Evolutionary conservation across 148 eudicot genomes (phyloP).

Genomic region (Mesembryanthemum crystallinum): DNA sequence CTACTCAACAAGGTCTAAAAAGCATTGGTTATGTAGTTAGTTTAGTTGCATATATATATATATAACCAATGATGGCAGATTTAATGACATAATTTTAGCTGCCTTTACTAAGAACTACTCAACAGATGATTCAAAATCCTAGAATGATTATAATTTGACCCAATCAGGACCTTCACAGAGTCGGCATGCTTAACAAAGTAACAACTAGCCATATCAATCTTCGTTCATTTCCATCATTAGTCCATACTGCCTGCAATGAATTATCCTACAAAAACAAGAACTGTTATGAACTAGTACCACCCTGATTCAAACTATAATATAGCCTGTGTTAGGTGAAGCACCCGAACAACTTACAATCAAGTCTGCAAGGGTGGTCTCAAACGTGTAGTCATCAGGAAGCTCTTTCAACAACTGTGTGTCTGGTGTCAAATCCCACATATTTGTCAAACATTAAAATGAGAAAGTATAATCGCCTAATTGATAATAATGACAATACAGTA

Average conservation of each 20-base stretch:
- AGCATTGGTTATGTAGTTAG: neutral
- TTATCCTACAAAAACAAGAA: conserved; percentile 52
- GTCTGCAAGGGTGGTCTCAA: conserved; percentile 78
- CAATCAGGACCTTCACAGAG: neutral
- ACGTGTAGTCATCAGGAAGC: conserved; percentile 68
- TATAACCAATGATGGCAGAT: neutral
- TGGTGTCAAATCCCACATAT: conserved; percentile 93
- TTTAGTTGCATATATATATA: neutral
- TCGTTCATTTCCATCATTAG: conserved; percentile 34
- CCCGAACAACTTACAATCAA: conserved; percentile 51
- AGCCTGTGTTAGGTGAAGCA: neutral
- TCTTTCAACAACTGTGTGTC: conserved; percentile 62
- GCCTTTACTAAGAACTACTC: neutral
- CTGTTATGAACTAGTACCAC: neutral
- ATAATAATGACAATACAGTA: conserved; percentile 1
- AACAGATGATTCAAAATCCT: neutral
- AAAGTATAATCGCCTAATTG: neutral
- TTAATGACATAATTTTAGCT: neutral
- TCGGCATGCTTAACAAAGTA: neutral
- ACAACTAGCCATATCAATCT: conserved; percentile 48
- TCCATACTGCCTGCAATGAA: conserved; percentile 85
- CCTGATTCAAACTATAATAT: neutral
- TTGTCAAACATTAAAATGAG: conserved; percentile 23
- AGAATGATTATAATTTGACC: neutral
- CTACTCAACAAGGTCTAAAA: neutral